Evolutionary conservation across 2,329 filamentous ascomycete species (phyloP), one percentile per base, ranked within the genome.

Genomic region (Myriosclerotinia curreyana): DNA sequence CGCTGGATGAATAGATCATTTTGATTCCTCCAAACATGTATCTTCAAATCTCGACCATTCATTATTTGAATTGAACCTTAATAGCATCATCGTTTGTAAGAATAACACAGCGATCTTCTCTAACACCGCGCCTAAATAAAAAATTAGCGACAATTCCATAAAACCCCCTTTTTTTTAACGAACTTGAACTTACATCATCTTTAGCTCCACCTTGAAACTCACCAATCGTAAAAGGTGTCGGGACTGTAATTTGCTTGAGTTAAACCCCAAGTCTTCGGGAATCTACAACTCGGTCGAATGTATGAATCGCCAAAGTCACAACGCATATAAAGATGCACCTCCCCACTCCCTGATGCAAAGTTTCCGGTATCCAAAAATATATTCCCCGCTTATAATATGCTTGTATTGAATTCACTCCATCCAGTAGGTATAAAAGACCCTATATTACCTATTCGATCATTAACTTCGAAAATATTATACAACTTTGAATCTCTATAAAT

Each of bases 61-160:
- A 90, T 74, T 0, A 79, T 81, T 93, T 94, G 75, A 92, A 91
- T 72, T 92, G 91, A 0, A 94, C 86, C 20, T 90, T 80, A 65
- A 89, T 86, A 66, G 91, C 92, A 69, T 92, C 88, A n/a, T 86
- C 79, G 66, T 89, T 89, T 6, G 90, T 77, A 5, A 93, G 79
- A 2, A 79, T 77, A 2, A 83, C 79, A 69, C 91, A 95, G 65
- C 86, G 79, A 3, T 84, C 86, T 60, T 90, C 90, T 0, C 89
- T 88, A 67, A 71, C 51, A 15, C 89, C 90, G 54, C 89, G 91
- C 59, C 59, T 61, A 44, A 4, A 11, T 20, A 17, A 44, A 6
- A 22, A 15, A 58, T 58, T 9, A 46, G 20, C 40, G 22, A 12
- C 15, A 15, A 31, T 6, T 56, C 14, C 11, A 28, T 31, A n/a